phyloP scores from a whole-genome alignment of 2,329 filamentous ascomycete species.

The Cryphonectria naterciae region DNA sequence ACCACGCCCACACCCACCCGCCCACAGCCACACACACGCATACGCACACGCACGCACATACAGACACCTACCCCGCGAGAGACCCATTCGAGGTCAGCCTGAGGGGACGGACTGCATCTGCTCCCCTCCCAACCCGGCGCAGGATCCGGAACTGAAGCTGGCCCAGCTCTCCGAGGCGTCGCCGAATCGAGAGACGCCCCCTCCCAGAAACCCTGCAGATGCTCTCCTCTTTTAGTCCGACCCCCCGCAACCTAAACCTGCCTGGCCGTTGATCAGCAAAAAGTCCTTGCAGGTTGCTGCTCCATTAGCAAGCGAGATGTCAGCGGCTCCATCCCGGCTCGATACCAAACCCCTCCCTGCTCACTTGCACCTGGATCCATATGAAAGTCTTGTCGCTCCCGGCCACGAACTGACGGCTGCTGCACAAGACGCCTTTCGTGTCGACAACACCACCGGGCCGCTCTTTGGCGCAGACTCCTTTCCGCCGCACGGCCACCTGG shows the following conservation, averaged over 20 bases:
- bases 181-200: conserved; percentile 21
- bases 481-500: conserved; percentile 43
- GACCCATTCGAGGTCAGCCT: background rate
- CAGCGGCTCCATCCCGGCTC: conserved; percentile 41
- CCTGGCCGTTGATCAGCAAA: conserved; percentile 32
- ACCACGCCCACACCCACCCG: too few species aligned
- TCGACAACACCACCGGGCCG: conserved; percentile 40
- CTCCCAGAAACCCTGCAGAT: conserved; percentile 12
- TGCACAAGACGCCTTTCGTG: conserved; percentile 41
- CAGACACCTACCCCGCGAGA: background rate
- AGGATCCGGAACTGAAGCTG: conserved; percentile 16
- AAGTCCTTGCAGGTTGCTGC: conserved; percentile 18
- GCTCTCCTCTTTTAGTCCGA: conserved; percentile 16
- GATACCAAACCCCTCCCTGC: conserved; percentile 41
- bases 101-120: background rate
- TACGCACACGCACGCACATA: background rate
- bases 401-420: conserved; percentile 32
- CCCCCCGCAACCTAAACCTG: conserved; percentile 25
- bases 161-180: conserved; percentile 18
- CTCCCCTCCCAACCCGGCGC: conserved; percentile 4
- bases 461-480: background rate
- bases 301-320: conserved; percentile 43
- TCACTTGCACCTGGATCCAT: conserved; percentile 41
- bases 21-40: too few species aligned
- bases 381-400: conserved; percentile 38